Evolutionary conservation across 2,329 filamentous ascomycete species (phyloP).

Genomic region (Aspergillus pseudoglaucus): DNA sequence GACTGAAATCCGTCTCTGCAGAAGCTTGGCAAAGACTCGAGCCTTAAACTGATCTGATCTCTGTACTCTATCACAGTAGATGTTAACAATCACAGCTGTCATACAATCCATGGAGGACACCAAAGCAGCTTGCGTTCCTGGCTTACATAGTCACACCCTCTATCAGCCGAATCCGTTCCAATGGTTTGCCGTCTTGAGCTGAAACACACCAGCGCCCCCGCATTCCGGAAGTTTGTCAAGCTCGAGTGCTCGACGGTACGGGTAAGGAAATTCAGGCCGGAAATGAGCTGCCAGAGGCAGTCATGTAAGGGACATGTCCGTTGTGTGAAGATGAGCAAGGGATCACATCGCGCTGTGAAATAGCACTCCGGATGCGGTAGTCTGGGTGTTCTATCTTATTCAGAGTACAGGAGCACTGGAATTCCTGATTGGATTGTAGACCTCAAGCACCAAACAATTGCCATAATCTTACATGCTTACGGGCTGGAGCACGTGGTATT

Average conservation of each 20-base stretch:
- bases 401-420: not conserved
- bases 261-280: not conserved
- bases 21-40: not conserved
- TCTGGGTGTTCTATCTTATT: not conserved
- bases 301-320: not conserved
- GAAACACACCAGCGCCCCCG: conserved; percentile 15
- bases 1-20: too few species aligned
- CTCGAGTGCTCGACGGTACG: conserved; percentile 3
- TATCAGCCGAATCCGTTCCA: not conserved
- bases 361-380: not conserved
- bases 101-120: not conserved
- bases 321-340: not conserved
- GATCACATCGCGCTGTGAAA: not conserved
- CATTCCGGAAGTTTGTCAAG: conserved; percentile 12
- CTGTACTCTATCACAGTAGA: not conserved
- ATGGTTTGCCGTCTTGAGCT: not conserved
- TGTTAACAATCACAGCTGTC: not conserved
- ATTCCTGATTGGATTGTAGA: not conserved
- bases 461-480: not conserved
- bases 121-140: not conserved
- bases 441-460: too few species aligned
- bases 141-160: not conserved
- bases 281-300: not conserved
- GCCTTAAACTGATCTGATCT: not conserved
- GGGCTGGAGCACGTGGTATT: not conserved